Conservation (phyloP, 2,329 filamentous ascomycete species). For the Venturiaceae sp. region DNA sequence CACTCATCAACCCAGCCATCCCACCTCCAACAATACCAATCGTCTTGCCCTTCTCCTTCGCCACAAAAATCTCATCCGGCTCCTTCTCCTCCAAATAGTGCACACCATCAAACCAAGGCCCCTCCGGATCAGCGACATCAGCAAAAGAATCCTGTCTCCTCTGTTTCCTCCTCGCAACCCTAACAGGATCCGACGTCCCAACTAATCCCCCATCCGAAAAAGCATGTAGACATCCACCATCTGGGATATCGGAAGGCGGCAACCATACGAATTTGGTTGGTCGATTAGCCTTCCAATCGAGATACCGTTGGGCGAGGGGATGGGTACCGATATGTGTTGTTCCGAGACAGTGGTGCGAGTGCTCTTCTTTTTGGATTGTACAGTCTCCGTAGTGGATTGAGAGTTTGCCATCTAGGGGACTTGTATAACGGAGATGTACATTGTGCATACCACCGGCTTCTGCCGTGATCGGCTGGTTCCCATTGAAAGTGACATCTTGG, state of each 20-base stretch:
- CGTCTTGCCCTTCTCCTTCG: conserved; percentile 44
- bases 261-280: conserved; percentile 42
- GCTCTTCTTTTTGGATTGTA: conserved; percentile 19
- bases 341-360: conserved; percentile 35
- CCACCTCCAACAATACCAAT: conserved; percentile 58
- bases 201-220: conserved; percentile 29
- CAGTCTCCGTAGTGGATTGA: conserved; percentile 37
- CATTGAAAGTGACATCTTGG: too few relatives aligned
- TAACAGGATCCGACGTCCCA: conserved; percentile 30
- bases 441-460: conserved; percentile 37
- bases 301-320: conserved; percentile 3
- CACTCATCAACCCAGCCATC: conserved; percentile 55
- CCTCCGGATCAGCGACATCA: conserved; percentile 43
- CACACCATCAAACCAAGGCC: conserved; percentile 61
- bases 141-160: conserved; percentile 14
- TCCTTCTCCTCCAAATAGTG: conserved; percentile 46
- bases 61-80: conserved; percentile 41
- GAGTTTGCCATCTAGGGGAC: conserved; percentile 33
- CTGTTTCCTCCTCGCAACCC: conserved; percentile 22
- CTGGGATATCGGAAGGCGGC: conserved; percentile 27
- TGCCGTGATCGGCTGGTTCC: background rate
- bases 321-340: conserved; percentile 25
- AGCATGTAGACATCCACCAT: conserved; percentile 35
- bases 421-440: conserved; percentile 34
- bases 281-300: conserved; percentile 14